These are phyloP conservation scores for Trichophyton simii DNA, from an alignment of 2,329 filamentous ascomycete species.

Conservation along the genomic window DNA sequence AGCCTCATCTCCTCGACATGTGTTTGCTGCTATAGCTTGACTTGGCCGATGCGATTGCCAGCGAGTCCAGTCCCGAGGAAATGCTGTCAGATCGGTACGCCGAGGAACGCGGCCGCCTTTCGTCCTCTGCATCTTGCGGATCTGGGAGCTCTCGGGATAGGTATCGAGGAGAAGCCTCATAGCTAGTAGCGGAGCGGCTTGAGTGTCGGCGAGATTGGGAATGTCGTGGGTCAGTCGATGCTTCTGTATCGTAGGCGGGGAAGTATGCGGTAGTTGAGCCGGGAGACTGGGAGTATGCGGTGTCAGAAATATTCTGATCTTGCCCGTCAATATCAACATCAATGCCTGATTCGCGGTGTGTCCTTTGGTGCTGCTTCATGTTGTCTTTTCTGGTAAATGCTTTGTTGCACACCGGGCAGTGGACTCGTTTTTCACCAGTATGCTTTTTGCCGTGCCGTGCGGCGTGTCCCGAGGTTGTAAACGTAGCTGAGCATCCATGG, in stretches of 20 bases:
- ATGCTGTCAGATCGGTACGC: slow-evolving; percentile 6
- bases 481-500: slow-evolving; percentile 48
- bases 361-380: slow-evolving; percentile 56
- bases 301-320: not conserved
- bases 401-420: slow-evolving; percentile 55
- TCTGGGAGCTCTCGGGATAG: slow-evolving; percentile 1
- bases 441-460: slow-evolving; percentile 58
- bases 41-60: slow-evolving; percentile 9
- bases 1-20: not conserved
- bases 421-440: slow-evolving; percentile 56
- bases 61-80: slow-evolving; percentile 7
- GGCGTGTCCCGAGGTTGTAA: slow-evolving; percentile 55
- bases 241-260: slow-evolving; percentile 3
- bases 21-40: not conserved
- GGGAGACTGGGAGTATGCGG: not conserved
- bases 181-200: slow-evolving; percentile 6
- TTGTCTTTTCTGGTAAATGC: slow-evolving; percentile 58
- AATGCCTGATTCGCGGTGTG: slow-evolving; percentile 35
- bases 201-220: slow-evolving; percentile 1
- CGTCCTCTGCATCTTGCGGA: not conserved
- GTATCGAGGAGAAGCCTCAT: slow-evolving; percentile 4
- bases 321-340: slow-evolving; percentile 16
- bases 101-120: not conserved
- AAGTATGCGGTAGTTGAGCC: not conserved
- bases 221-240: not conserved